Conservation (phyloP, 1,284 basidiomycete genomes). For the Trametes pubescens region DNA sequence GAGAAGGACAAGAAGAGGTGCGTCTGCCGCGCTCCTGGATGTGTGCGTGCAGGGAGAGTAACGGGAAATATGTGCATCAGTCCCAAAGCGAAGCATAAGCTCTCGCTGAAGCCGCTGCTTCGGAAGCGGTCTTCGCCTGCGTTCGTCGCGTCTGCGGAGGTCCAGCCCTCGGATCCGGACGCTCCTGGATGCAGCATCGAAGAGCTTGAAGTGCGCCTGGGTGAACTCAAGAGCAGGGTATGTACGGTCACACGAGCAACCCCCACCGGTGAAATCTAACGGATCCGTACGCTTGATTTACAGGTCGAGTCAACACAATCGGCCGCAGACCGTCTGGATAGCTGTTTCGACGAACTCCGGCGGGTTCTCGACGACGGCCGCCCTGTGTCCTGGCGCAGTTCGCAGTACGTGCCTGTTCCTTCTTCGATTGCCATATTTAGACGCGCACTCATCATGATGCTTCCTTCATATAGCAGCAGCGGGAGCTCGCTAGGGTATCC, state of each 20-base stretch:
- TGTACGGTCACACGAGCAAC: not conserved
- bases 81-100: slow-evolving; percentile 20
- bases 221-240: slow-evolving; percentile 20
- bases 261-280: slow-evolving; percentile 4
- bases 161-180: not conserved
- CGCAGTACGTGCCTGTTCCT: slow-evolving; percentile 23
- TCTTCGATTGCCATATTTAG: not conserved
- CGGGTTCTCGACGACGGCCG: slow-evolving; percentile 30
- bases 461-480: slow-evolving; percentile 1
- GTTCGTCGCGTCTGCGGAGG: not conserved
- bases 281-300: not conserved
- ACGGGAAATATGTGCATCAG: slow-evolving; percentile 10
- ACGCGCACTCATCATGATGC: not conserved
- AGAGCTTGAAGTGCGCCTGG: slow-evolving; percentile 21
- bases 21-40: not conserved
- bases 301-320: slow-evolving; percentile 29
- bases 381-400: slow-evolving; percentile 32
- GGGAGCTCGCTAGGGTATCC: slow-evolving; percentile 25
- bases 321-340: slow-evolving; percentile 29
- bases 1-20: slow-evolving; percentile 26
- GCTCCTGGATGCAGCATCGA: slow-evolving; percentile 16
- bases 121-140: slow-evolving; percentile 10
- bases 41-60: not conserved
- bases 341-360: slow-evolving; percentile 32
- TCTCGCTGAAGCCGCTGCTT: slow-evolving; percentile 19